These are phyloP conservation scores for Podila epigama DNA, from an alignment of 192 early-diverging fungal species.

Conservation along the genomic window DNA sequence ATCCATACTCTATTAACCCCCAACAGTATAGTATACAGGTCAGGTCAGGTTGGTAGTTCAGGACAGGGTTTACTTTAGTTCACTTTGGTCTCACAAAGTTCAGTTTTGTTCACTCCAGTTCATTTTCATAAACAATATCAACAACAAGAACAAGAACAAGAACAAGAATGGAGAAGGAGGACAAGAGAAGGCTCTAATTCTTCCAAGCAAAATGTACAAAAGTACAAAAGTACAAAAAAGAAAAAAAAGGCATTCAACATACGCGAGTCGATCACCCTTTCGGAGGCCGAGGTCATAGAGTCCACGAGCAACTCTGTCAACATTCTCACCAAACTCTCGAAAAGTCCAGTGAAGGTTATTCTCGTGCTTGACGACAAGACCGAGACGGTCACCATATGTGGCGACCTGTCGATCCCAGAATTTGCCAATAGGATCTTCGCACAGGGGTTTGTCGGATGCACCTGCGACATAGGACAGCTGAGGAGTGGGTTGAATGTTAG, in stretches of 20 bases:
- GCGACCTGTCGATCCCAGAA: slow-evolving; percentile 47
- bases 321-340: slow-evolving; percentile 51
- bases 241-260: neutral
- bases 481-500: neutral
- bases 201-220: neutral
- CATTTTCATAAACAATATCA: too few species aligned
- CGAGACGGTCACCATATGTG: slow-evolving; percentile 39
- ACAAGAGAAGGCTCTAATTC: neutral
- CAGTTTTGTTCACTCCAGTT: too few species aligned
- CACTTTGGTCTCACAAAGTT: too few species aligned
- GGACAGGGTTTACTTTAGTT: neutral
- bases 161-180: neutral
- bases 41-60: neutral
- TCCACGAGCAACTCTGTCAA: slow-evolving; percentile 48
- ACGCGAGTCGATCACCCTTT: slow-evolving; percentile 57
- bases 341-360: slow-evolving; percentile 52
- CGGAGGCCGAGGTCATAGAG: slow-evolving; percentile 53
- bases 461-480: slow-evolving; percentile 41
- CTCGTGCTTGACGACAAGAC: slow-evolving; percentile 55
- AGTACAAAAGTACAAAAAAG: neutral
- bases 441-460: slow-evolving; percentile 30
- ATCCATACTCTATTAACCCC: slow-evolving; percentile 47
- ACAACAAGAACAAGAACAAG: too few species aligned
- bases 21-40: neutral
- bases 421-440: slow-evolving; percentile 48